A percentile compares a stretch with the other conserved stretches of the same genome.
These are phyloP conservation scores for Penicillium brasilianum DNA, from an alignment of 2,329 filamentous ascomycete genomes.

Conservation along the genomic window DNA sequence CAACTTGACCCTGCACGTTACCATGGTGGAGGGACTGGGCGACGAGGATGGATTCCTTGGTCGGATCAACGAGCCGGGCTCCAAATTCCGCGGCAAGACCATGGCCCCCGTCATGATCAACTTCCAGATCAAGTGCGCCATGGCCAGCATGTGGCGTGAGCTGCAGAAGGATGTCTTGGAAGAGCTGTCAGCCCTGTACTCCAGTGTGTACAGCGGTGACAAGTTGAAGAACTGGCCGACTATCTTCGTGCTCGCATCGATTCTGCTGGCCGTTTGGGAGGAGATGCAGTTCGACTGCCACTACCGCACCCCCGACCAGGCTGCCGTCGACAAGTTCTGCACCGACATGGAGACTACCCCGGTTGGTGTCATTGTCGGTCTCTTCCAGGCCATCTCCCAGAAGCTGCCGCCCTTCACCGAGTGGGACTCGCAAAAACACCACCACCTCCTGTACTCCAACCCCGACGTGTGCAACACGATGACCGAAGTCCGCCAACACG, in stretches of 20 bases:
- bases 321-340: conserved; percentile 91
- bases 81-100: conserved; percentile 86
- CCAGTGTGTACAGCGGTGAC: conserved; percentile 96
- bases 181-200: conserved; percentile 89
- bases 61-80: conserved; percentile 82
- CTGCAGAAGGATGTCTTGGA: conserved; percentile 94
- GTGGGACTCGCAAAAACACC: conserved; percentile 91
- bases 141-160: conserved; percentile 98
- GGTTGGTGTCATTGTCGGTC: conserved; percentile 91
- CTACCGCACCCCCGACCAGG: conserved; percentile 85
- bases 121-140: conserved; percentile 97
- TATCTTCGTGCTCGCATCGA: conserved; percentile 95
- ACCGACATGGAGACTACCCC: conserved; percentile 95
- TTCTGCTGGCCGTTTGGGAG: conserved; percentile 93
- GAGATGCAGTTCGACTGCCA: conserved; percentile 99
- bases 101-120: conserved; percentile 98
- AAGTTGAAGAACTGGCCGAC: conserved; percentile 99
- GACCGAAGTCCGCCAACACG: conserved; percentile 92
- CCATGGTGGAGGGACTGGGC: conserved; percentile 87
- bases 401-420: conserved; percentile 91
- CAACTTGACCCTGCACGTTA: conserved; percentile 93
- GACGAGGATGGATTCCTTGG: conserved; percentile 78
- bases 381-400: conserved; percentile 97
- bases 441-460: conserved; percentile 89
- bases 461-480: conserved; percentile 90